Evolutionary conservation across 2,329 filamentous ascomycete genomes (phyloP), one percentile per base, ranked within the genome.

Genomic region (Exophiala phaeomuriformis): DNA sequence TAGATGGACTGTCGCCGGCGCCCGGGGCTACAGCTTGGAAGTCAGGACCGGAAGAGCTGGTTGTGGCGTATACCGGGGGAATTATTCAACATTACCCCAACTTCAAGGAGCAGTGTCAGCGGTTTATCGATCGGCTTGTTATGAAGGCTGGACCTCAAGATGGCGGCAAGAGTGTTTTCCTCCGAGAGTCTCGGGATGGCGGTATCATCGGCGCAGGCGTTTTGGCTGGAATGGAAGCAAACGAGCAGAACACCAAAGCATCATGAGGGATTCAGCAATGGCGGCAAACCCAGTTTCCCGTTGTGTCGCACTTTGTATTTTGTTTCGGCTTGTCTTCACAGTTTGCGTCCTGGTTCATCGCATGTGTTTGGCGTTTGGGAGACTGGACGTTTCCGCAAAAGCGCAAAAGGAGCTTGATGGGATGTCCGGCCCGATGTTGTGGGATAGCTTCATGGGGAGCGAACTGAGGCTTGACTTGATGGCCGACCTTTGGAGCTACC

Each of bases 21-120:
- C 60, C 60, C 7, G 60, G 60, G 56, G 63, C 6, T 42, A 59
- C 19, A 29, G 47, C 51, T 7, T 56, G 51, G 44, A 61, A 53
- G 39, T 58, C 70, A 3, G 71, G 70, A 5, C 68, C 71, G 0
- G 76, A 81, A 56, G 83, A 88, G 61, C 68, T 91, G 31, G 82
- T 88, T 1, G 84, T 90, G 27, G 87, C 86, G 1, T 90, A 88
- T 65, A 89, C 87, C 0, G 87, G 87, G 32, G 85, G 86, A 4
- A 89, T 86, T 64, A 90, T 90, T 55, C 80, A 83, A n/a, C 82
- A 87, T 63, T 89, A 89, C 63, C 86, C 87, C 45, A 78, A 86
- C 61, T 90, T 88, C 68, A 73, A 87, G 40, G 70, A 73, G 42
- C 84, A 85, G 62, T 88, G 84, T 59, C 85, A 90, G 67, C 64